Percentiles rank a stretch among this genome's conserved stretches.
Conservation (phyloP, 306 rosid species). For the Sphenostylis stenocarpa region DNA sequence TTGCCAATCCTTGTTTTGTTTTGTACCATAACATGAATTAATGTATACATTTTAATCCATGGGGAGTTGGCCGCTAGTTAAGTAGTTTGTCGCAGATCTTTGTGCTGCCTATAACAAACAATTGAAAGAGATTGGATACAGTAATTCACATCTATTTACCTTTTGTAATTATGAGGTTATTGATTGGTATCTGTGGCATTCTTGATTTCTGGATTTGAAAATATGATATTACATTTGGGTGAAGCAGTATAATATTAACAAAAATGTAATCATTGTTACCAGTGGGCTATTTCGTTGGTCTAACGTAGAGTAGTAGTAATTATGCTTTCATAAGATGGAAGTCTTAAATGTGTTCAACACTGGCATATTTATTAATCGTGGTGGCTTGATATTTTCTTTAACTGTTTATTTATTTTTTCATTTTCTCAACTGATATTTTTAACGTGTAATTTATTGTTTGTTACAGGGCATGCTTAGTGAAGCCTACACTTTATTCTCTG, state of each 20-base stretch:
- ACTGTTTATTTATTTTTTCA: not conserved
- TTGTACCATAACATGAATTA: not conserved
- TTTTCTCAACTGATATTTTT: not conserved
- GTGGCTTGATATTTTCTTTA: not conserved
- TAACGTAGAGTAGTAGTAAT: not conserved
- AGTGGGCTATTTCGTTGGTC: conserved; percentile 7
- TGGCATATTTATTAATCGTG: not conserved
- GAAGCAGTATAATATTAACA: not conserved
- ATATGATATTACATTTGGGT: not conserved
- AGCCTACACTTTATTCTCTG: conserved; percentile 91
- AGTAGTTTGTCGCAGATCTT: conserved; percentile 6
- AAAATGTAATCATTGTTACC: not conserved
- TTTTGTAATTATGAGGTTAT: not conserved
- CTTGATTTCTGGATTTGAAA: not conserved
- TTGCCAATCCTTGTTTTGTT: conserved; percentile 4
- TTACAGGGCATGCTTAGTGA: conserved; percentile 97
- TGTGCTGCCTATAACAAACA: not conserved
- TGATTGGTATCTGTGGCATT: not conserved
- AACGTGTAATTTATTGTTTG: conserved; percentile 23
- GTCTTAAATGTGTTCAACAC: not conserved
- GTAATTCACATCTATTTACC: not conserved
- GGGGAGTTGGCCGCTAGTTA: not conserved
- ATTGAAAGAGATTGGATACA: not conserved
- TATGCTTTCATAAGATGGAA: not conserved
- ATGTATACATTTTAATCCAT: not conserved